Evolutionary conservation across 2,329 filamentous ascomycete species (phyloP).

Genomic region (Monilinia vaccinii-corymbosi): DNA sequence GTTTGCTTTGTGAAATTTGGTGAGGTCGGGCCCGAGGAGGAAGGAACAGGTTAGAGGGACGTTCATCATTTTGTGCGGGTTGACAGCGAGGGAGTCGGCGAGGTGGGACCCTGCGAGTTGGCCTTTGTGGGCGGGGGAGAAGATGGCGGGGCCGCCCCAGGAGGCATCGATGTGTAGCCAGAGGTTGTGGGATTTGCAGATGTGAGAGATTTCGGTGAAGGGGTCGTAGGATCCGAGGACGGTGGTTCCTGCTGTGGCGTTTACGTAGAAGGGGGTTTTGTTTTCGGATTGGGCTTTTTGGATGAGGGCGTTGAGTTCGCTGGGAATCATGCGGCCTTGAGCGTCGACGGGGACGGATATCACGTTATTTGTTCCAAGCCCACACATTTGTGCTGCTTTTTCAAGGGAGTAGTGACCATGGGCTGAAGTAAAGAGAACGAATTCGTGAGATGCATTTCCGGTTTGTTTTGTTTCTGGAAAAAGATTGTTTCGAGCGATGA

Average conservation of each 20-base stretch:
- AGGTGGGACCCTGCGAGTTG: constrained; percentile 63
- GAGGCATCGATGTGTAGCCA: constrained; percentile 93
- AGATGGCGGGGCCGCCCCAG: constrained; percentile 81
- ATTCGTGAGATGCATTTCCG: constrained; percentile 57
- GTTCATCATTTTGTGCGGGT: constrained; percentile 96
- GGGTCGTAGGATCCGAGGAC: constrained; percentile 86
- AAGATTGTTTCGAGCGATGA: constrained; percentile 79
- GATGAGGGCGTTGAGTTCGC: constrained; percentile 55
- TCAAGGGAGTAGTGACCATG: constrained; percentile 94
- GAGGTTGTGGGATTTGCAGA: constrained; percentile 63
- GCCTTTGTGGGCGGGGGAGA: constrained; percentile 52
- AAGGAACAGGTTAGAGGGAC: constrained; percentile 87
- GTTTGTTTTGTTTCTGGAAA: constrained; percentile 67
- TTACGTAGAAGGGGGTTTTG: constrained; percentile 85
- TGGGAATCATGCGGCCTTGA: constrained; percentile 60
- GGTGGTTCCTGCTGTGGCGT: constrained; percentile 90
- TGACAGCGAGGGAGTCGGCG: constrained; percentile 77
- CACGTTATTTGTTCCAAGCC: constrained; percentile 68
- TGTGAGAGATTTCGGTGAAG: constrained; percentile 55
- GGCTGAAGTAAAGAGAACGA: constrained; percentile 78
- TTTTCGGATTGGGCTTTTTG: constrained; percentile 53
- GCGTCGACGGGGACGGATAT: constrained; percentile 66
- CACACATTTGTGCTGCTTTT: constrained; percentile 86
- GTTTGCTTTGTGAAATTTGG: constrained; percentile 72
- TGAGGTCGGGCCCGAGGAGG: constrained; percentile 68